Evolutionary conservation across 768 basidiomycete species (phyloP), one percentile per base, ranked within the genome.

Genomic region (Saitozyma podzolica): DNA sequence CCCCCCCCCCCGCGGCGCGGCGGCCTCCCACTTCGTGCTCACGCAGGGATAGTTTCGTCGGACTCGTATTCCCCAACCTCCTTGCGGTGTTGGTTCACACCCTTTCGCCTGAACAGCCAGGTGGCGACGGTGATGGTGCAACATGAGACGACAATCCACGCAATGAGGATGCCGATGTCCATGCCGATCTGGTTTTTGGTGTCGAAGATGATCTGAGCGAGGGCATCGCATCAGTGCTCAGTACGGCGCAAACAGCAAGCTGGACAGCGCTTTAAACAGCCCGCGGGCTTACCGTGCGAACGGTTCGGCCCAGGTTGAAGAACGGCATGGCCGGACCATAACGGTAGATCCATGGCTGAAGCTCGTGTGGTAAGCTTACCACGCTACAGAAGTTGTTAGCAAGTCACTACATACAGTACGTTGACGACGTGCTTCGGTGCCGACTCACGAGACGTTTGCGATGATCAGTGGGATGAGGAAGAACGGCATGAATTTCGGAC

Each of bases 261-360:
- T 29, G 29, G 29, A 29, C 29, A 5, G 29, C 29, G 29, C 29
- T 29, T 29, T 29, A 29, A 17, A 48, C 14, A 48, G 48, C 40
- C 40, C 19, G 20, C 39, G 37, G 29, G 60, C 67, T 65, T 40
- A 69, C 64, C 16, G 73, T 76, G 40, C 80, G 63, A 17, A 80
- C 67, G 6, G 68, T 69, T 8, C 68, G 63, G 2, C 63, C 62
- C 6, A 73, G 53, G 45, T 79, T 76, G 62, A 73, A 73, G 67
- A 79, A 79, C 14, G 78, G 80, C 67, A 77, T 73, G 0, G 74
- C 80, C n/a, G 67, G 60, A 10, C 75, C 77, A 59, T 78, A 77
- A 43, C 73, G 66, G 64, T 66, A 79, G 41, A 79, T 75, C 70
- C 74, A 75, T 16, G 76, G 76, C 59, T 76, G 75, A 6, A 80